Conservation (phyloP, 495 filamentous ascomycete genomes). For the Neurospora sp. region DNA sequence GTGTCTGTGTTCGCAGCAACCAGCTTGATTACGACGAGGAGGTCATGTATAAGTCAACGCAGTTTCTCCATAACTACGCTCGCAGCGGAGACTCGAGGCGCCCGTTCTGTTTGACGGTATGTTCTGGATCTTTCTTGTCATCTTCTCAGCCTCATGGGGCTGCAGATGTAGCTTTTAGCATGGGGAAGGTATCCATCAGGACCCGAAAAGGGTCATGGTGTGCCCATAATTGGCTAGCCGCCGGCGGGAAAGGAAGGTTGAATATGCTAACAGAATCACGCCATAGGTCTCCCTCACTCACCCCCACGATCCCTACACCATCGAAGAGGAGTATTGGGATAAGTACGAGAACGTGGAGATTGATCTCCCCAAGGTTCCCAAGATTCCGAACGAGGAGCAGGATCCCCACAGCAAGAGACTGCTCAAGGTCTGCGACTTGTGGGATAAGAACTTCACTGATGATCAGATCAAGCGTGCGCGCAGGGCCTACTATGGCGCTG, state of each 20-base stretch:
- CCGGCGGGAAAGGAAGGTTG: not conserved
- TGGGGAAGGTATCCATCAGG: not conserved
- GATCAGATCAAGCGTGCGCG: slow-evolving; percentile 71
- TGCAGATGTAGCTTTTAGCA: not conserved
- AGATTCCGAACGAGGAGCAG: slow-evolving; percentile 64
- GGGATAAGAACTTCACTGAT: slow-evolving; percentile 63
- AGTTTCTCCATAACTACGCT: slow-evolving; percentile 77
- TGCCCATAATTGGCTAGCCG: slow-evolving; percentile 2
- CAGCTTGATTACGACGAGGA: slow-evolving; percentile 94
- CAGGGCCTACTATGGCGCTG: slow-evolving; percentile 79
- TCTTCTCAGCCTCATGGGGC: not conserved
- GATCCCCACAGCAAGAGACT: slow-evolving; percentile 75
- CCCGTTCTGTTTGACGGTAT: slow-evolving; percentile 71
- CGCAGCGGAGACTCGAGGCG: slow-evolving; percentile 54
- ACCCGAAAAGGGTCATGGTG: not conserved
- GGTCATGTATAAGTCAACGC: slow-evolving; percentile 73
- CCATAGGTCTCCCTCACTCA: slow-evolving; percentile 70
- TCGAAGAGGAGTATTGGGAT: slow-evolving; percentile 82
- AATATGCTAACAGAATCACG: not conserved
- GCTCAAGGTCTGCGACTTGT: slow-evolving; percentile 70
- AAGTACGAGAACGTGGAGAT: slow-evolving; percentile 82
- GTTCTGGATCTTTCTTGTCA: not conserved
- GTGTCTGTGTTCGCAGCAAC: slow-evolving; percentile 72
- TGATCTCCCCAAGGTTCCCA: slow-evolving; percentile 55
- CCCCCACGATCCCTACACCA: slow-evolving; percentile 86